A percentile compares a stretch with the other conserved stretches of the same genome.
phyloP scores from a whole-genome alignment of 106 monocot genomes.

The Posidonia australis region DNA sequence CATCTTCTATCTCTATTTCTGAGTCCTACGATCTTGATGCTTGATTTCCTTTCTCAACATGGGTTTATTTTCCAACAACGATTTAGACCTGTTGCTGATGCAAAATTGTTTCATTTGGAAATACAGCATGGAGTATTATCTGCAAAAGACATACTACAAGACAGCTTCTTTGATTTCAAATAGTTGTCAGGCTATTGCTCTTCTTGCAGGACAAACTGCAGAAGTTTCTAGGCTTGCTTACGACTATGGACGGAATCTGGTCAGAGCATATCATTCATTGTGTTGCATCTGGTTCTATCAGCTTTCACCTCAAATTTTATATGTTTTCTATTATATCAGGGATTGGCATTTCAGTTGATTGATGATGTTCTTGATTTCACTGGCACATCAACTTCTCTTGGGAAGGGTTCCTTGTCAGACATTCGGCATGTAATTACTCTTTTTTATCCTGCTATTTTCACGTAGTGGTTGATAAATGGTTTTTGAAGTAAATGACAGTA shows the following conservation, averaged over 20 bases:
- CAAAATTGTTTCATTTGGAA: constrained; percentile 4
- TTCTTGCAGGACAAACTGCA: constrained; percentile 78
- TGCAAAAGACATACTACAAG: constrained; percentile 84
- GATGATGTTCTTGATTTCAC: constrained; percentile 83
- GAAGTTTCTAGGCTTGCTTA: constrained; percentile 73
- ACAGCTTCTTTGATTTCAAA: constrained; percentile 86
- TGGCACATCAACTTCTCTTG: constrained; percentile 48
- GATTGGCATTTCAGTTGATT: constrained; percentile 63
- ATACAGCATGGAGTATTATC: constrained; percentile 80
- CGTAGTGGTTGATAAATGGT: background rate
- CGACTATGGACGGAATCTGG: constrained; percentile 76
- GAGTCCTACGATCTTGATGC: too few relatives aligned
- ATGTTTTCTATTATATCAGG: constrained; percentile 20
- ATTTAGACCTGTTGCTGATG: background rate
- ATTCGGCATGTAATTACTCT: constrained; percentile 52
- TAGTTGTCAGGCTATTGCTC: constrained; percentile 73
- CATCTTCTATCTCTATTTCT: too few relatives aligned
- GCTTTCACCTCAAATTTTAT: background rate
- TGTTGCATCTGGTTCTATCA: background rate
- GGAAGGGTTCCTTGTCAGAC: constrained; percentile 67
- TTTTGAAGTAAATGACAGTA: too few relatives aligned
- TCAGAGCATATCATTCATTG: constrained; percentile 1
- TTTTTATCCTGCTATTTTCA: background rate
- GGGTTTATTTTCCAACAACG: background rate
- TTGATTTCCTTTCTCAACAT: too few relatives aligned